Evolutionary conservation across 352 stramenopile genomes (phyloP).

Genomic region (Pythium myriotylum): DNA sequence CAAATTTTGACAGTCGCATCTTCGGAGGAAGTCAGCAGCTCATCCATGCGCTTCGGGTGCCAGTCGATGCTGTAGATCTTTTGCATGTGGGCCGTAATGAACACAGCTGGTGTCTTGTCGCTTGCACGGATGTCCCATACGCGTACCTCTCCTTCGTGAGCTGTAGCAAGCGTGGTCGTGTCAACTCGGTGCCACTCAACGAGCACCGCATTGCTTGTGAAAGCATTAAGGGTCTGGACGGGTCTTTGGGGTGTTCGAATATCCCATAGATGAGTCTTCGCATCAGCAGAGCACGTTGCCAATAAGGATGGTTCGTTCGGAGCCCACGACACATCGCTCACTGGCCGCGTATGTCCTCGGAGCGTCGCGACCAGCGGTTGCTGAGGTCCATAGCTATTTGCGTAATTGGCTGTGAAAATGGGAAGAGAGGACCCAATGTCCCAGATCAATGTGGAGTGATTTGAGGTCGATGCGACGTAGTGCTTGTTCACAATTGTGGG

Average conservation of each 20-base stretch:
- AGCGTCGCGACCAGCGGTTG: slow-evolving; percentile 75
- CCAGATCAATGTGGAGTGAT: slow-evolving; percentile 85
- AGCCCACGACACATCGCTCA: slow-evolving; percentile 81
- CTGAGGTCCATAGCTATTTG: slow-evolving; percentile 27
- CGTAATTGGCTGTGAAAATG: slow-evolving; percentile 1
- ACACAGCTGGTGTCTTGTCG: slow-evolving; percentile 49
- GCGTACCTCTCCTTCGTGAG: slow-evolving; percentile 77
- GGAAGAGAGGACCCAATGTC: slow-evolving; percentile 44
- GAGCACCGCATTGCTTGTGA: slow-evolving; percentile 68
- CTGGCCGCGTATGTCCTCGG: slow-evolving; percentile 67
- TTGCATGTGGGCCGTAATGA: slow-evolving; percentile 84
- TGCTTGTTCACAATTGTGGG: slow-evolving; percentile 65
- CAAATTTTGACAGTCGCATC: slow-evolving; percentile 88
- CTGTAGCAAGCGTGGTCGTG: slow-evolving; percentile 66
- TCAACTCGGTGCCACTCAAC: slow-evolving; percentile 83
- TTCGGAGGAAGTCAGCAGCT: slow-evolving; percentile 85
- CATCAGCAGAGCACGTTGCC: slow-evolving; percentile 78
- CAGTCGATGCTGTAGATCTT: slow-evolving; percentile 85
- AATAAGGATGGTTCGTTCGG: slow-evolving; percentile 70
- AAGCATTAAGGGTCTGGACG: slow-evolving; percentile 68
- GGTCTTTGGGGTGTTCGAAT: slow-evolving; percentile 68
- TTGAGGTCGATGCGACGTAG: slow-evolving; percentile 77
- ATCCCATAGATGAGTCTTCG: slow-evolving; percentile 84
- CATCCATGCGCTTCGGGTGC: slow-evolving; percentile 73
- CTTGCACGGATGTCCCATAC: slow-evolving; percentile 75